Conservation (phyloP, 2,329 filamentous ascomycete genomes). For the Bipolaris sorokiniana region DNA sequence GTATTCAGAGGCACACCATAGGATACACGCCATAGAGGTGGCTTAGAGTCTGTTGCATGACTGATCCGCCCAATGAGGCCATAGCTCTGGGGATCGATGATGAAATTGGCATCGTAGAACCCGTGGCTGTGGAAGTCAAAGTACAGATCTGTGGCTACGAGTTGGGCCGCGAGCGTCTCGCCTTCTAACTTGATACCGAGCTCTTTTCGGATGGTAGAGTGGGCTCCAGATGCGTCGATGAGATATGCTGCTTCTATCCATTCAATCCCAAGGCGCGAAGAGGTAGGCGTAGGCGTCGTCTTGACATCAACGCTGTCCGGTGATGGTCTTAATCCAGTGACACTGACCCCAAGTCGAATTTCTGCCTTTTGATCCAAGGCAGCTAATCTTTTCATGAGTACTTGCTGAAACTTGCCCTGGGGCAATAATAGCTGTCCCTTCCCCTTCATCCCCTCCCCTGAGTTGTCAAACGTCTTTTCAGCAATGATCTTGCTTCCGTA, state of each 20-base stretch:
- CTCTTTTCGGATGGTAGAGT: constrained; percentile 29
- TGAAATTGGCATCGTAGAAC: constrained; percentile 52
- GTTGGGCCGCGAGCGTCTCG: constrained; percentile 45
- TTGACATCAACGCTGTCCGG: constrained; percentile 16
- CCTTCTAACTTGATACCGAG: constrained; percentile 35
- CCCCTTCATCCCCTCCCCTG: constrained; percentile 29
- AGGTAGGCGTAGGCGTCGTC: constrained; percentile 11
- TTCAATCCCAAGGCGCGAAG: constrained; percentile 1
- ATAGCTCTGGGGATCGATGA: constrained; percentile 48
- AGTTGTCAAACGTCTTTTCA: constrained; percentile 31
- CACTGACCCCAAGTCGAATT: constrained; percentile 28
- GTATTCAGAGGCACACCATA: constrained; percentile 47
- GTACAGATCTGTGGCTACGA: constrained; percentile 49
- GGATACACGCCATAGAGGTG: constrained; percentile 51
- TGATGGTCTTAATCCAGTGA: constrained; percentile 22
- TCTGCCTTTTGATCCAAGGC: constrained; percentile 17
- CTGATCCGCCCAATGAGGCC: constrained; percentile 47
- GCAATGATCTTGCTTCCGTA: constrained; percentile 39
- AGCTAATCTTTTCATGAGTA: constrained; percentile 30
- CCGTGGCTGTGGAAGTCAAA: constrained; percentile 48
- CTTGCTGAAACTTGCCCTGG: constrained; percentile 41
- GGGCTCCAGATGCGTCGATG: constrained; percentile 41
- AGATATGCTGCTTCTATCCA: constrained; percentile 36
- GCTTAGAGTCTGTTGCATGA: constrained; percentile 13
- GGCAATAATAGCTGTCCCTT: constrained; percentile 38